Evolutionary conservation across 352 stramenopile species (phyloP).

Genomic region (Pilasporangium apinafurcum): DNA sequence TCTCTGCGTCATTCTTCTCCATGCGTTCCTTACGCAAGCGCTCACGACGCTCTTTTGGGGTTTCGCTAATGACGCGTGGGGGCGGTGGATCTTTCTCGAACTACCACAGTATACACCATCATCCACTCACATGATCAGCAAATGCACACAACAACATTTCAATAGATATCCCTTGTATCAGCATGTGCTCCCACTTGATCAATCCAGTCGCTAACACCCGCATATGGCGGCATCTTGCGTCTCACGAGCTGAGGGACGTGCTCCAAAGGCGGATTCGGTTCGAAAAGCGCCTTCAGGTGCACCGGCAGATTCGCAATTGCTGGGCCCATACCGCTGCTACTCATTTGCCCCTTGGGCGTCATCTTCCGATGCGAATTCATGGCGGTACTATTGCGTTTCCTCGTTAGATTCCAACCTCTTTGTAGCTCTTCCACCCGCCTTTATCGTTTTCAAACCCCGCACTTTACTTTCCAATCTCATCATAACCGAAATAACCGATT

Average conservation of each 20-base stretch:
- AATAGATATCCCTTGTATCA: background rate
- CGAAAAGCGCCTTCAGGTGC: constrained; percentile 78
- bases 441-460: too few species aligned
- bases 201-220: constrained; percentile 36
- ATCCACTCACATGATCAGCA: background rate
- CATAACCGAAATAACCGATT: too few species aligned
- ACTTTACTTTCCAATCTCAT: too few species aligned
- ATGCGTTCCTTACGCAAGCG: constrained; percentile 55
- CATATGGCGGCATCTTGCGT: constrained; percentile 84
- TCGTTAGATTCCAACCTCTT: background rate
- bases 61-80: constrained; percentile 55
- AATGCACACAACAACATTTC: background rate
- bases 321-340: constrained; percentile 78
- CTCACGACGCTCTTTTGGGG: constrained; percentile 68
- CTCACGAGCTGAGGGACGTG: constrained; percentile 71
- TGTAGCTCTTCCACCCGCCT: too few species aligned
- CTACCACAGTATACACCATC: constrained; percentile 6
- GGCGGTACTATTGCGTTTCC: background rate
- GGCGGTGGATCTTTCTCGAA: constrained; percentile 64
- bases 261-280: constrained; percentile 68
- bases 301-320: constrained; percentile 74
- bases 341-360: constrained; percentile 87
- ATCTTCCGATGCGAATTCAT: constrained; percentile 83
- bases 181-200: constrained; percentile 11
- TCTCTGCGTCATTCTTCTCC: constrained; percentile 51